Evolutionary conservation across 139 green algal genomes (phyloP), one percentile per base, ranked within the genome.

Genomic region (Gonium pectorale): DNA sequence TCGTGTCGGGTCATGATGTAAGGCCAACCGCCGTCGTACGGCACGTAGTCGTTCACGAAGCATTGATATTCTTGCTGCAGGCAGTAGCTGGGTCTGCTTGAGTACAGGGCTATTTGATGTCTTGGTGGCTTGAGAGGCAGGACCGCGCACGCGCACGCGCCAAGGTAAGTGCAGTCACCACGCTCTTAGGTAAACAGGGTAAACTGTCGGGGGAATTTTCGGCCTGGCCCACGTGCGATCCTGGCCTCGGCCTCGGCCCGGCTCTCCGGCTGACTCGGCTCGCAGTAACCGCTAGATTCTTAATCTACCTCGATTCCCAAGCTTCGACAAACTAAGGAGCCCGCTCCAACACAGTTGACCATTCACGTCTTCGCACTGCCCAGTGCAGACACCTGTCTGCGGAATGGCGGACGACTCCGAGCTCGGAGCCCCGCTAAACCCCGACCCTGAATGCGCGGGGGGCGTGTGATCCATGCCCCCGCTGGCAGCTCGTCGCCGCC

Each of bases 381-480:
- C 54, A 35, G 21, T 33, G 29, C 44, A 77, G 68, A 6, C 29
- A 62, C 46, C 15, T 62, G 68, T 41, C 52, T 24, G 3, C 37
- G 49, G 49, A 67, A 81, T 70, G 56, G 52, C 52, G 22, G 59
- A 71, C 27, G 40, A 60, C 15, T n/a, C n/a, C n/a, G 75, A 82
- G n/a, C 75, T 82, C 0, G 59, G 43, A 17, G 41, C 59, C 8
- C 75, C 41, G 41, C 75, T 82, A 17, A 46, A 62, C 37, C 31
- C 41, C 27, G 77, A 83, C 26, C 38, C 60, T 1, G 77, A 73
- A 29, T 83, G 77, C 41, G 60, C 60, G 6, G 60, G 33, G 8
- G 77, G 77, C 43, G 77, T 22, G 24, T 83, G 77, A 83, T 7
- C 26, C 31, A 83, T 83, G 77, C 77, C 77, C 62, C 62, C 77